Evolutionary conservation across 768 basidiomycete species (phyloP), one percentile per base, ranked within the genome.

Genomic region (Boletus subcaerulescens): DNA sequence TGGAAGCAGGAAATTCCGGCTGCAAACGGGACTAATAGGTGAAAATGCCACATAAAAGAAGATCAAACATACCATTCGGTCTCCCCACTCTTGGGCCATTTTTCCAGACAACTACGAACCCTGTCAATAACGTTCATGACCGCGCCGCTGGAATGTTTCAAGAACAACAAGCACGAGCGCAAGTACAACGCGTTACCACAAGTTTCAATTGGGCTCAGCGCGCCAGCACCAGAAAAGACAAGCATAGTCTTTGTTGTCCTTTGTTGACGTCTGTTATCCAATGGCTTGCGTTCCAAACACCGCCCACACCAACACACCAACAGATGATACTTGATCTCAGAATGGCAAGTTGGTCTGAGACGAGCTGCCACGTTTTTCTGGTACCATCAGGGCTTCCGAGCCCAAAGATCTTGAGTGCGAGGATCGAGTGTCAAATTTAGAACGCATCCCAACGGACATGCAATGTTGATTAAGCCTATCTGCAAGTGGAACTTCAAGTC

Each of bases 41-140:
- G 52, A 61, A 58, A 45, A 64, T 52, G 50, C 33, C 56, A 63
- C 52, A 59, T 52, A 59, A 55, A 56, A 54, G 36, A 42, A 45
- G 22, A 44, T 18, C 48, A 43, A 54, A 71, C 74, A 60, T 59
- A 86, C 87, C 86, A 87, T 74, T 85, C 80, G 3, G 73, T 70
- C 58, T 84, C 83, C 29, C 87, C 87, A 50, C 79, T 80, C 57
- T 70, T 80, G 24, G 68, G 70, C 87, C 87, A 89, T 24, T 63
- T 76, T 54, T 71, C 68, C 32, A 89, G 58, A 65, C 73, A 82
- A 29, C 63, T 71, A 55, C 75, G 77, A 41, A 87, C 77, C 52
- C 63, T 78, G 56, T 75, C 74, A 31, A 87, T 75, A 61, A 86
- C 77, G 63, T 89, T 80, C 87, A 89, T 89, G 54, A 35, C 62